Conservation (phyloP, 306 rosid species). For the Fragaria iinumae region DNA sequence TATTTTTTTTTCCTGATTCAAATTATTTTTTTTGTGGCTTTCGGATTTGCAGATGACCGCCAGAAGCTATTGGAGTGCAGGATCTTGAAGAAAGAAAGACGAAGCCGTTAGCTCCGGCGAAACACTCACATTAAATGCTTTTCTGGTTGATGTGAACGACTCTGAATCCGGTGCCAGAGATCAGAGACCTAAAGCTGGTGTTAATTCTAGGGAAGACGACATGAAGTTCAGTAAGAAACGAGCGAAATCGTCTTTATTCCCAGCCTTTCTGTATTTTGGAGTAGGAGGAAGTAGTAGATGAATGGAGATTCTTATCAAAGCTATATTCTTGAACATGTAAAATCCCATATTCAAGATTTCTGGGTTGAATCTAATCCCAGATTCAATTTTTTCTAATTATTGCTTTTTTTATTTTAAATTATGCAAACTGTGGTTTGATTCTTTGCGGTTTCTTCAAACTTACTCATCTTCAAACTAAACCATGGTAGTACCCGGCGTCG, state of each 20-base stretch:
- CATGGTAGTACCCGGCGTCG: too few relatives aligned
- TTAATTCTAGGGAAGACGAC: constrained; percentile 29
- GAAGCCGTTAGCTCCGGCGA: constrained; percentile 60
- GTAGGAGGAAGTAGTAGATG: too few relatives aligned
- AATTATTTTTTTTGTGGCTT: not conserved
- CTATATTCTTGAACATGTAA: too few relatives aligned
- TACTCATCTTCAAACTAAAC: too few relatives aligned
- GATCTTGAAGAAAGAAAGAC: constrained; percentile 48
- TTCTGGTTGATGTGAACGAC: constrained; percentile 56
- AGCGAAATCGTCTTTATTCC: not conserved
- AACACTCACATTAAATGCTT: constrained; percentile 40
- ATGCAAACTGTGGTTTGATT: too few relatives aligned
- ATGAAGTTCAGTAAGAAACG: constrained; percentile 18
- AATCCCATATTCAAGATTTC: too few relatives aligned
- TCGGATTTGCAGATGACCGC: constrained; percentile 41
- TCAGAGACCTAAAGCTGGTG: constrained; percentile 30
- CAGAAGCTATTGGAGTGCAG: constrained; percentile 66
- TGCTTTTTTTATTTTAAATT: too few relatives aligned
- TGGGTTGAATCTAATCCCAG: too few relatives aligned
- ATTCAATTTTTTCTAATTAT: too few relatives aligned
- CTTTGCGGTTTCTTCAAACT: too few relatives aligned
- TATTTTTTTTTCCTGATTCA: not conserved
- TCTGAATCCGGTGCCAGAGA: constrained; percentile 33
- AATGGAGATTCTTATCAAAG: too few relatives aligned
- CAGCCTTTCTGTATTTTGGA: too few relatives aligned